These are phyloP conservation scores for Brassica nigra DNA, from an alignment of 345 rosid genomes.

Conservation along the genomic window DNA sequence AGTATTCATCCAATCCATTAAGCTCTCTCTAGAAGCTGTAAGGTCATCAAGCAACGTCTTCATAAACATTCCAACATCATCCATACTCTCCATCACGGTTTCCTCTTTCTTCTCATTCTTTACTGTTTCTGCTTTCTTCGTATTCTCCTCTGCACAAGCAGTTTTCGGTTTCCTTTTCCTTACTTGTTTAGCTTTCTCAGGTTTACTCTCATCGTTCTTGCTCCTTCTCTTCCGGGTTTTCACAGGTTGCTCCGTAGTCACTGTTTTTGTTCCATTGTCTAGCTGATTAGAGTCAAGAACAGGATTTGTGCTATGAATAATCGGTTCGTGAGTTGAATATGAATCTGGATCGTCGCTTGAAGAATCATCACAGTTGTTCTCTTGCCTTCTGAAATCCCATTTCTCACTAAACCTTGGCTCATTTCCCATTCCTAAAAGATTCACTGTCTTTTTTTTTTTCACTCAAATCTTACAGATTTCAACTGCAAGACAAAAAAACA, in stretches of 20 bases:
- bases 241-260: constrained; percentile 17
- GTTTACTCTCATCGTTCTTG: constrained; percentile 33
- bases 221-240: constrained; percentile 23
- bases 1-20: constrained; percentile 35
- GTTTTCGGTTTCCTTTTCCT: constrained; percentile 21
- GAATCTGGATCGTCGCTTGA: constrained; percentile 38
- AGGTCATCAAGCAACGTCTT: constrained; percentile 39
- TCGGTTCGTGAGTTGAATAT: constrained; percentile 7
- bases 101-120: constrained; percentile 4
- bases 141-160: constrained; percentile 15
- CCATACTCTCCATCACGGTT: not conserved
- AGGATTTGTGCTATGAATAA: constrained; percentile 8
- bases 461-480: not conserved
- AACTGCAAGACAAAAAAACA: constrained; percentile 22
- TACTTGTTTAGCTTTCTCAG: constrained; percentile 30
- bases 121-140: too few species aligned
- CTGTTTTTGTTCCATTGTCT: not conserved
- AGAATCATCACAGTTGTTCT: constrained; percentile 34
- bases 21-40: constrained; percentile 32
- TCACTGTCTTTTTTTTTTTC: not conserved
- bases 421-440: constrained; percentile 29
- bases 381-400: constrained; percentile 45
- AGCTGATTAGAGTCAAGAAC: constrained; percentile 10
- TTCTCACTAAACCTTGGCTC: constrained; percentile 30
- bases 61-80: constrained; percentile 34